Evolutionary conservation across 805 yeast genomes (phyloP).

Genomic region (Candida germanica): DNA sequence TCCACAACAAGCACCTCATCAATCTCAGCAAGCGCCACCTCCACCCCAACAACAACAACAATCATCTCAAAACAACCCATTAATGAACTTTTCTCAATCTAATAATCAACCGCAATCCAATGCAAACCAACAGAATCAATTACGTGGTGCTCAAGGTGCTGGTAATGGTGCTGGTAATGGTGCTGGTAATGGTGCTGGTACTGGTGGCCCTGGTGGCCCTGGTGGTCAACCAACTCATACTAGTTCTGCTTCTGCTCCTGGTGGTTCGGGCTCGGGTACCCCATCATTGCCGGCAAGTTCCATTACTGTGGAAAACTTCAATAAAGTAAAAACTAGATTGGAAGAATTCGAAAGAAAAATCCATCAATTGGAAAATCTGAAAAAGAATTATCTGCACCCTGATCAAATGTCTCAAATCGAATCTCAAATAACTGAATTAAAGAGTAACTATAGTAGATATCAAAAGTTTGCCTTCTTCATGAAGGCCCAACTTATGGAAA

Average conservation of each 20-base stretch:
- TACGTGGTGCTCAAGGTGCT: conserved; percentile 4
- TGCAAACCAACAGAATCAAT: conserved; percentile 1
- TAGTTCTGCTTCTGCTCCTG: neutral
- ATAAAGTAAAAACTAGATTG: conserved; percentile 44
- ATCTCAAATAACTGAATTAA: conserved; percentile 48
- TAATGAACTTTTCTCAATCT: neutral
- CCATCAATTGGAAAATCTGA: conserved; percentile 48
- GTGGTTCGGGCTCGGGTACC: conserved; percentile 2
- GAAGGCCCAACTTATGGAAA: conserved; percentile 39
- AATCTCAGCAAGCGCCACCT: conserved; percentile 5
- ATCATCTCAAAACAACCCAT: neutral
- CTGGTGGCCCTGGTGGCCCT: neutral
- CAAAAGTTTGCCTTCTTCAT: conserved; percentile 49
- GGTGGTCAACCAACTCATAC: neutral
- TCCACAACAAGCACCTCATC: conserved; percentile 9
- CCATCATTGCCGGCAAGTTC: conserved; percentile 17
- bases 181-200: neutral
- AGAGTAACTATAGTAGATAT: conserved; percentile 46
- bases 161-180: neutral
- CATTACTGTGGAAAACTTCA: conserved; percentile 38
- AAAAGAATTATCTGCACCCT: conserved; percentile 41
- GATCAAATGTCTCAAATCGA: conserved; percentile 44
- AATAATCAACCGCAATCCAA: neutral
- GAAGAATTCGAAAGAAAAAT: conserved; percentile 50
- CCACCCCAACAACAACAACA: conserved; percentile 4